Conservation (phyloP, 1,284 basidiomycete genomes). For the Ustilago xerochloae region DNA sequence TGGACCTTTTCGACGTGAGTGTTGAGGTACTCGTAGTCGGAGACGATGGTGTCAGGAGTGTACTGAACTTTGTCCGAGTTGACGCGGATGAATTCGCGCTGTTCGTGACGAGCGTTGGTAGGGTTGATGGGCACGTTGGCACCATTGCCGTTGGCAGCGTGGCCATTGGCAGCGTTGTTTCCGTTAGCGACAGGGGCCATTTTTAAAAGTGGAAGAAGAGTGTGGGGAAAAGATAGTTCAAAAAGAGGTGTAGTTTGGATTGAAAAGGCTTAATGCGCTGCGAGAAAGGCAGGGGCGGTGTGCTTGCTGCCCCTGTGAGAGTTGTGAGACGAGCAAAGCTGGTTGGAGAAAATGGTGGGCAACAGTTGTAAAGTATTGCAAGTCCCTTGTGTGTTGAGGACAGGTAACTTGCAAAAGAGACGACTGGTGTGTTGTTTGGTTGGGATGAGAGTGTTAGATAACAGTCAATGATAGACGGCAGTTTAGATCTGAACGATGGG, state of each 20-base stretch:
- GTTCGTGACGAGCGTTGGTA: slow-evolving; percentile 66
- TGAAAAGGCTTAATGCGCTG: slow-evolving; percentile 48
- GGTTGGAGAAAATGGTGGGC: slow-evolving; percentile 67
- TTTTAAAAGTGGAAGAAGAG: slow-evolving; percentile 8
- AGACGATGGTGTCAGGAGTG: slow-evolving; percentile 59
- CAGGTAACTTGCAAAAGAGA: slow-evolving; percentile 44
- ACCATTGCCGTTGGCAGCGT: slow-evolving; percentile 28
- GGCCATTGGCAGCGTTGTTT: slow-evolving; percentile 30
- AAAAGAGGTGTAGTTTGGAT: slow-evolving; percentile 2
- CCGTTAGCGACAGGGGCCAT: slow-evolving; percentile 65
- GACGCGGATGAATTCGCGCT: slow-evolving; percentile 63
- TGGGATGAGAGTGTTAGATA: background rate
- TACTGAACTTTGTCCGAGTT: slow-evolving; percentile 66
- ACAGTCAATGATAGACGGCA: slow-evolving; percentile 1
- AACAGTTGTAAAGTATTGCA: slow-evolving; percentile 36
- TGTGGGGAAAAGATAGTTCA: slow-evolving; percentile 20
- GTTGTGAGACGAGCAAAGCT: slow-evolving; percentile 66
- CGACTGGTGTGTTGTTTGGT: background rate
- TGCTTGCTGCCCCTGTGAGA: slow-evolving; percentile 65
- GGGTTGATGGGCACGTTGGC: slow-evolving; percentile 61
- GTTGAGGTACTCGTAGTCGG: slow-evolving; percentile 66
- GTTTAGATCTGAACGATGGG: slow-evolving; percentile 14
- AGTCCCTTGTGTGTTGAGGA: slow-evolving; percentile 37
- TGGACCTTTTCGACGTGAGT: slow-evolving; percentile 64
- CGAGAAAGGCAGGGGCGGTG: slow-evolving; percentile 61